Evolutionary conservation across 129 eudicot species (phyloP), one percentile per base, ranked within the genome.

Genomic region (Pittosporum tobira): DNA sequence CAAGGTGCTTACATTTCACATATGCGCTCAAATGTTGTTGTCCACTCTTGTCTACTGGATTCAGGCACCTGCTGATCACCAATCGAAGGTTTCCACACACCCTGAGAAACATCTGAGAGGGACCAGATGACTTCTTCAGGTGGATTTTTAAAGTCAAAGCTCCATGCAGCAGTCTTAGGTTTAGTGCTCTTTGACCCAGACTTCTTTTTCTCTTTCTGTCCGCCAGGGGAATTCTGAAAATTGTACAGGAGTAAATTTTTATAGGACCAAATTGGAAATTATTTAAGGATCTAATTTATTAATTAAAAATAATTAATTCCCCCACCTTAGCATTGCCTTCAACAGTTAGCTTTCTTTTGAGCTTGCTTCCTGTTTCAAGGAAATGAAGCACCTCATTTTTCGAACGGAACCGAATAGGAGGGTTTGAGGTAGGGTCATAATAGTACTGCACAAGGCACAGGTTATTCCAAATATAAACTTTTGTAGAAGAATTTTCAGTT

Each of bases 371-470:
- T 2, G 72, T 67, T 31, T 67, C 72, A 22, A 56, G 25, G 45
- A 57, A 67, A 47, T 57, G 36, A 57, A 67, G 50, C 57, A 67
- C 72, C 48, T 67, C 72, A 1, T 20, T 47, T 50, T 67, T 67
- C 1, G 65, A 67, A n/a, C 71, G 57, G 52, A 67, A 67, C 24
- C 26, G 48, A n/a, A n/a, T n/a, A n/a, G n/a, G n/a, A 43, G 27
- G 57, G n/a, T 44, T 18, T 12, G 24, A 20, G 24, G 57, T 2
- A 47, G 59, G 72, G 20, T 57, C 72, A 30, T 57, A 4, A 5
- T 67, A 67, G 36, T 67, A 67, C 72, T 67, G 64, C 72, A 67
- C 8, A 67, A 46, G 19, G 28, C n/a, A 66, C 30, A 51, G 29
- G 45, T 13, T 42, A 19, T 36, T 36, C 8, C 46, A 29, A n/a